Evolutionary conservation across 2,329 filamentous ascomycete species (phyloP).

Genomic region (Stagonosporopsis vannaccii): DNA sequence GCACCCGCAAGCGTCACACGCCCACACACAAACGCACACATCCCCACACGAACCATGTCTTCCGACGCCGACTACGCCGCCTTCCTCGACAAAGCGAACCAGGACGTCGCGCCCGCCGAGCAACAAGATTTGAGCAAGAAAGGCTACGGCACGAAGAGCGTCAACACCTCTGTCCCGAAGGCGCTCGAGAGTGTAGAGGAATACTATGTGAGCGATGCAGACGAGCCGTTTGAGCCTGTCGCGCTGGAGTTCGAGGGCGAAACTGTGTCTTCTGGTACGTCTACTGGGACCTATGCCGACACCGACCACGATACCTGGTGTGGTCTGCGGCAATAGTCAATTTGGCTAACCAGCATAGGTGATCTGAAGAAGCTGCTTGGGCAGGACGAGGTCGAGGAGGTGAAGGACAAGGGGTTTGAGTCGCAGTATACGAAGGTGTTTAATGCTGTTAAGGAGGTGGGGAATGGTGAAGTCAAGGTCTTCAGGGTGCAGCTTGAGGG

Average conservation of each 20-base stretch:
- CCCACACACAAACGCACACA: conserved; percentile 1
- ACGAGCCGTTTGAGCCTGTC: conserved; percentile 85
- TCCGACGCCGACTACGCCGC: conserved; percentile 83
- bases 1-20: background rate
- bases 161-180: conserved; percentile 65
- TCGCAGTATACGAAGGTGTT: conserved; percentile 74
- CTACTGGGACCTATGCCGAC: background rate
- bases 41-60: conserved; percentile 61
- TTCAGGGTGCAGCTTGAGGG: conserved; percentile 72
- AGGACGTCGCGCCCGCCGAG: conserved; percentile 58
- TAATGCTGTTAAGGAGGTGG: conserved; percentile 72
- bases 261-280: conserved; percentile 4
- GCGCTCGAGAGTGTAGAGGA: conserved; percentile 55
- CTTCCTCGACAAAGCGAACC: conserved; percentile 88
- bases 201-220: conserved; percentile 81
- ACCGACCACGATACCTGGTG: too few relatives aligned
- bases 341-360: conserved; percentile 55
- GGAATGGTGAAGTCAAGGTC: conserved; percentile 73
- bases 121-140: conserved; percentile 35
- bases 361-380: conserved; percentile 74
- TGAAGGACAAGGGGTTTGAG: conserved; percentile 75
- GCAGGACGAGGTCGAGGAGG: conserved; percentile 67
- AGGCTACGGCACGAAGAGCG: conserved; percentile 45
- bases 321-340: background rate
- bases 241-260: conserved; percentile 67